phyloP scores from a whole-genome alignment of 305 asterid species.

The Solanum aculeatissimum region DNA sequence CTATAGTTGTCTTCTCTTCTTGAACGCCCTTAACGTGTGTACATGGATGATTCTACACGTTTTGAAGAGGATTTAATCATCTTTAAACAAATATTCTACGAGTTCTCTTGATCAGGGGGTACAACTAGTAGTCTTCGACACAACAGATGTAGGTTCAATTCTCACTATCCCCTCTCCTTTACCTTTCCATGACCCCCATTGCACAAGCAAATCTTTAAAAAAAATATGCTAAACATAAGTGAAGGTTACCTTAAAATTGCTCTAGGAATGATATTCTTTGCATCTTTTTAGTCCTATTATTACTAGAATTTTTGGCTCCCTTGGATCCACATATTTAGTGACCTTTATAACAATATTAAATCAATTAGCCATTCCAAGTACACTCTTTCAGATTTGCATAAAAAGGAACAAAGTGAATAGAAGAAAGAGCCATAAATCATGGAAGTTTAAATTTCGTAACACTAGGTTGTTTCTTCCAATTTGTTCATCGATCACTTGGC shows the following conservation, averaged over 20 bases:
- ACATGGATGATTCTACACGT: background rate
- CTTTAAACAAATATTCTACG: background rate
- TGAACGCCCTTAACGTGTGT: background rate
- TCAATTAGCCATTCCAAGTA: background rate
- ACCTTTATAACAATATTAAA: background rate
- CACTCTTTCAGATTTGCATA: background rate
- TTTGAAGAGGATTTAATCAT: background rate
- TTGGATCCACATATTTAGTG: background rate
- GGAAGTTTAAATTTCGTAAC: background rate
- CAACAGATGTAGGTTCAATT: background rate
- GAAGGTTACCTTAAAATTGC: background rate
- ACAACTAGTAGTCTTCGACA: background rate
- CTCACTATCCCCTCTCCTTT: background rate
- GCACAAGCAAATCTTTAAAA: background rate
- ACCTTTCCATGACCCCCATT: background rate
- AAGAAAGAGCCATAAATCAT: background rate
- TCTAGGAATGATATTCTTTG: background rate
- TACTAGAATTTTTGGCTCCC: background rate
- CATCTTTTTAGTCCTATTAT: background rate
- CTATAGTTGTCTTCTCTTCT: background rate
- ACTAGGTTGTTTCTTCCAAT: background rate
- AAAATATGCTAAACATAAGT: background rate
- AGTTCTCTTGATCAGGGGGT: background rate
- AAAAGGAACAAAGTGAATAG: background rate
- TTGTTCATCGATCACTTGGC: background rate